Evolutionary conservation across 2,329 filamentous ascomycete genomes (phyloP), one percentile per base, ranked within the genome.

Genomic region (Ophiostoma novo-ulmi): DNA sequence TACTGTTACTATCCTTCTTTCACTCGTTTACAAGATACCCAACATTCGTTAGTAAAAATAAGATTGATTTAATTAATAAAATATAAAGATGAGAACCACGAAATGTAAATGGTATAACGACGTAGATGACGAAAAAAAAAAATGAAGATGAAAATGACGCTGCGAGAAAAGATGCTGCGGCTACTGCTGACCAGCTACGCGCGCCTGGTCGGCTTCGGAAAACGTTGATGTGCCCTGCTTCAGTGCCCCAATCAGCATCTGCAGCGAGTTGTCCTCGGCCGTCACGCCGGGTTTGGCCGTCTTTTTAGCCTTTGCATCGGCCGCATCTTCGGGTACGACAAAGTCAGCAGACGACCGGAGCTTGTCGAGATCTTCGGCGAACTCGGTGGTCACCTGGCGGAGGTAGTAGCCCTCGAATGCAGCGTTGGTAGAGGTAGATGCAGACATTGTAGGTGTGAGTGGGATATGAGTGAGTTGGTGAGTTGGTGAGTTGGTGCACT

Each of bases 341-440:
- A 93, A 94, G 79, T 93, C 91, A 75, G 88, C 86, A 11, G 91
- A 89, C 8, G 76, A 79, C 74, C 91, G 87, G 73, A 93, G 82
- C 78, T 88, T 87, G 80, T 92, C 88, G 52, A 94, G 83, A 77
- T 93, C 91, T 74, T 92, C 89, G 14, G 88, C 87, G 70, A 94
- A 88, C 77, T 93, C 91, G 68, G 83, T 81, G 0, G 91, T 91
- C 6, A 88, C 82, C 72, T 86, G 87, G 75, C 90, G 87, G 66
- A 93, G 85, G 78, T 93, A 93, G 77, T 87, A 89, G 11, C 87
- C 81, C 10, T 84, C 31, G 20, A 72, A 72, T 14, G 67, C 67
- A n/a, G 55, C 13, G 44, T 64, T 69, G 44, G 39, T 44, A 11
- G 39, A 44, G 39, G 39, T 17, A 17, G 67, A 52, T 2, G 63